Base-by-base conservation (phyloP, 352 stramenopile genomes). In the Globisporangium spinosum region DNA sequence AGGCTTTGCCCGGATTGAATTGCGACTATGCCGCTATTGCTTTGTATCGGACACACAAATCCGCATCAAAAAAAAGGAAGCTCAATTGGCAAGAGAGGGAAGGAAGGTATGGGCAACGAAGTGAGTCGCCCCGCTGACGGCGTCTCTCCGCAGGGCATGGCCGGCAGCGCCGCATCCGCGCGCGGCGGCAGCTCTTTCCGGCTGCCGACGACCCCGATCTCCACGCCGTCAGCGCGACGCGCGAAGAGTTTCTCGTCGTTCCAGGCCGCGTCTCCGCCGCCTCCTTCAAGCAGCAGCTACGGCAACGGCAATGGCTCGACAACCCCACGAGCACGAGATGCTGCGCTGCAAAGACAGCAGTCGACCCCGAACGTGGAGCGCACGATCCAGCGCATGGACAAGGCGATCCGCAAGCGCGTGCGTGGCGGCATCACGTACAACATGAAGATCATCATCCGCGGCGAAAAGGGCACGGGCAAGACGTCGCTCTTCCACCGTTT, bases 381-480 rank as follows among this genome's bases (percentile, higher is more conserved):
- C 35, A 83, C 77, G 47, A 94, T 93, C 71, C 84, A 91, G 70
- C 81, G 81, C 73, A 94, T 94, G 86, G 84, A 94, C 69, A 89
- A 84, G 61, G 77, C 79, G 20, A 94, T 96, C 67, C 83, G 89
- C 32, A 83, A 80, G 62, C 85, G 87, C 67, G 82, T 95, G n/a
- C 73, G 89, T 27, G 90, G 78, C 29, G 85, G 81, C 65, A 82
- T 93, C 69, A 95, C 81, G 66, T 97, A 97, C 80, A 97, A 97
- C 75, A 96, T 98, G 88, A 97, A 97, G 79, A 77, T 98, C 45
- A 70, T 97, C 54, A 74, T 98, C 29, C 83, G 89, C 34, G 90
- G 91, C 34, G 83, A 88, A 23, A 78, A 79, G 5, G 86, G 89
- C n/a, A 94, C 85, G 12, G 91, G 91, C 55, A 98, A 98, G 75